Conservation (phyloP, 108 stramenopile species). For the Tribonema minus region DNA sequence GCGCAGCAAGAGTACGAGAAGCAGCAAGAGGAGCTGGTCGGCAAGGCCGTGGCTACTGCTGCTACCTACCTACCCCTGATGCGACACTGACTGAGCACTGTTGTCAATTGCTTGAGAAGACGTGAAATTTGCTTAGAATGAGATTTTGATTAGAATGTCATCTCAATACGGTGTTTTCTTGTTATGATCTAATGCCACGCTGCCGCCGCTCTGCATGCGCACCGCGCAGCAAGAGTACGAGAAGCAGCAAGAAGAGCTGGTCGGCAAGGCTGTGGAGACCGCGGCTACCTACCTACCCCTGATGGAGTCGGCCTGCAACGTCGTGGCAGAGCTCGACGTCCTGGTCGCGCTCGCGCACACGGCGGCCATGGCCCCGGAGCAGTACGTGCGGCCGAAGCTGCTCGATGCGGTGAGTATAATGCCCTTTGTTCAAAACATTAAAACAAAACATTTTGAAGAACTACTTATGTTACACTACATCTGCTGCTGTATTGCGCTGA, state of each 20-base stretch:
- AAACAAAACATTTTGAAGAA: no score
- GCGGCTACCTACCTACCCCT: constrained; percentile 78
- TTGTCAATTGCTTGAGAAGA: no score
- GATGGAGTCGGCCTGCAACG: constrained; percentile 57
- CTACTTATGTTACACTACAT: no score
- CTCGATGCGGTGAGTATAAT: constrained; percentile 63
- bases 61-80: constrained; percentile 76
- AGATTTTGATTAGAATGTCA: no score
- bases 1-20: constrained; percentile 71
- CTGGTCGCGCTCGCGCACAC: constrained; percentile 71
- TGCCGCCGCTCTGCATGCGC: no score
- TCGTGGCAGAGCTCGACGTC: constrained; percentile 70
- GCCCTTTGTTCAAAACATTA: no score
- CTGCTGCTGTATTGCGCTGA: no score
- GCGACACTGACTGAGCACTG: no score
- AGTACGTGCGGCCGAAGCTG: constrained; percentile 72
- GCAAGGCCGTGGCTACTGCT: constrained; percentile 72
- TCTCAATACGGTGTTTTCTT: no score
- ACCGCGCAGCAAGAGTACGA: constrained; percentile 71
- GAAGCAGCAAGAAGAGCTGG: constrained; percentile 66
- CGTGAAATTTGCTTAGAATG: no score
- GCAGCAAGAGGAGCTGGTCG: constrained; percentile 67
- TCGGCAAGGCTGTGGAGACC: constrained; percentile 69
- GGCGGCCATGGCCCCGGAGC: constrained; percentile 71
- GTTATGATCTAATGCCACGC: no score